Evolutionary conservation across 139 green algal species (phyloP).

Genomic region (Chlorella sp.): DNA sequence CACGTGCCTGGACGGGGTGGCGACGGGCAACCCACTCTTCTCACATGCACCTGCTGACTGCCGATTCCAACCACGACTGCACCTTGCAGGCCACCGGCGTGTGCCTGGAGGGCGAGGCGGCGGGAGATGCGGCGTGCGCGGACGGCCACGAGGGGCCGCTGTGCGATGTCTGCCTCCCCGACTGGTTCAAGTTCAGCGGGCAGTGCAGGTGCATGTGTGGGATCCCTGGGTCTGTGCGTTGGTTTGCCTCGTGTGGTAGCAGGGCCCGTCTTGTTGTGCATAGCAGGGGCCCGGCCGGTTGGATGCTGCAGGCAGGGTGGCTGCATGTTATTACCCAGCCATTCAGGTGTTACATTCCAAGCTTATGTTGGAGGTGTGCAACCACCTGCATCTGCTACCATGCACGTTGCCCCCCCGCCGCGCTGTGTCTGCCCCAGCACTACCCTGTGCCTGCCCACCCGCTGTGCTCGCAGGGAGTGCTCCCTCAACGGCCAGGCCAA

Average conservation of each 20-base stretch:
- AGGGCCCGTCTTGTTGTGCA: not conserved
- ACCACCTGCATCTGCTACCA: not conserved
- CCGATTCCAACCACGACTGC: no score
- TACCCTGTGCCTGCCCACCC: not conserved
- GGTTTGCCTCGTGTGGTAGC: no score
- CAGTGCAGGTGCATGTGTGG: conserved; percentile 28
- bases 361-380: no score
- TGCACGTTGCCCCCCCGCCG: not conserved
- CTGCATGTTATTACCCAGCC: not conserved
- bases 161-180: conserved; percentile 40
- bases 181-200: conserved; percentile 35
- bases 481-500: conserved; percentile 1
- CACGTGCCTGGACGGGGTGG: no score
- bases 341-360: no score
- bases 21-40: no score
- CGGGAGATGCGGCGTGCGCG: conserved; percentile 34
- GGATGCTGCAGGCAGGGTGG: not conserved
- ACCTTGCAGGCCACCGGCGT: not conserved
- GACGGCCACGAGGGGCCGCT: conserved; percentile 42
- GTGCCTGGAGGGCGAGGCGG: conserved; percentile 27
- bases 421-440: not conserved
- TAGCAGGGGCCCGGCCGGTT: not conserved
- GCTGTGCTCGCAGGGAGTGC: not conserved
- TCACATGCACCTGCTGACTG: no score
- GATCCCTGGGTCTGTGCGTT: no score